Conservation (phyloP, 192 early-diverging fungal genomes). For the Diversispora eburnea region DNA sequence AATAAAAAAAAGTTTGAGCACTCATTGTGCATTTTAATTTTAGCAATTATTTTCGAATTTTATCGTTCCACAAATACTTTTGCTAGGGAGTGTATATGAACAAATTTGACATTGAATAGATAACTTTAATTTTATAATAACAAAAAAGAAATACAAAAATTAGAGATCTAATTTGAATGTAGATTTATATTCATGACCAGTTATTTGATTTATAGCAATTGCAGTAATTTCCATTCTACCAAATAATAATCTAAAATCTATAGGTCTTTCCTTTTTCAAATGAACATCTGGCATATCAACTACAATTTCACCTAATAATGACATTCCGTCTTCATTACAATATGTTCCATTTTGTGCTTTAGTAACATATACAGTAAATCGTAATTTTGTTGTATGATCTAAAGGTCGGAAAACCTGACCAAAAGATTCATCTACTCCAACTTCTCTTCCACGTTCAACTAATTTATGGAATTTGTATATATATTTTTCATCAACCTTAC, state of each 20-base stretch:
- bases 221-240: conserved; percentile 16
- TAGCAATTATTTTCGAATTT: too few species aligned
- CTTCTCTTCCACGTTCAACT: conserved; percentile 3
- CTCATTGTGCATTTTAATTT: too few species aligned
- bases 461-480: not conserved
- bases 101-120: too few species aligned
- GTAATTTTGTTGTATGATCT: not conserved
- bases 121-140: too few species aligned
- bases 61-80: too few species aligned
- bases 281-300: conserved; percentile 2
- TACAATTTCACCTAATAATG: not conserved
- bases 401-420: not conserved
- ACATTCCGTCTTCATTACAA: conserved; percentile 7
- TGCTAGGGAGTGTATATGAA: too few species aligned
- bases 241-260: conserved; percentile 4
- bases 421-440: not conserved
- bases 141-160: not conserved
- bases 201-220: not conserved
- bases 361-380: not conserved
- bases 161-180: not conserved
- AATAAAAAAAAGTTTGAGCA: too few species aligned
- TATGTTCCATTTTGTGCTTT: not conserved
- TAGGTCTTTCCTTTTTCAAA: not conserved
- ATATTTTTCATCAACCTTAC: not conserved
- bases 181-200: conserved; percentile 7